Conservation (phyloP, 2,329 filamentous ascomycete species). For the Penicillium sp. region DNA sequence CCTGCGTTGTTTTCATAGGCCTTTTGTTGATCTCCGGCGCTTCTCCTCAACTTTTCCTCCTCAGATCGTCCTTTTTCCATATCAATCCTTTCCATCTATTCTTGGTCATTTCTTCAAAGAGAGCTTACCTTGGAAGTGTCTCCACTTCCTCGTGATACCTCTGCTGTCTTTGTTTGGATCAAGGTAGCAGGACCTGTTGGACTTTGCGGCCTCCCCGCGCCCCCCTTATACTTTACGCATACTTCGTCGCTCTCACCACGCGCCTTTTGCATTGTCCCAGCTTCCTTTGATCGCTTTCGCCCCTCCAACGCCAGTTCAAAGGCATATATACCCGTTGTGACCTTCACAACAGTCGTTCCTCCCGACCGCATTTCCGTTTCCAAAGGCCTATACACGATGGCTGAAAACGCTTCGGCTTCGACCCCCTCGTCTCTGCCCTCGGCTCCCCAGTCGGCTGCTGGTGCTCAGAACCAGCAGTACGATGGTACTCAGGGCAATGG, state of each 20-base stretch:
- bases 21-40: slow-evolving; percentile 8
- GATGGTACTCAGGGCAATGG: slow-evolving; percentile 69
- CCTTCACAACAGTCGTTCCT: slow-evolving; percentile 21
- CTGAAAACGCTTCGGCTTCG: slow-evolving; percentile 68
- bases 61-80: slow-evolving; percentile 1
- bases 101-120: background rate
- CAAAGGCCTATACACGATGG: slow-evolving; percentile 58
- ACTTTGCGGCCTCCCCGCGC: slow-evolving; percentile 6
- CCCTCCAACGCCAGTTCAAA: slow-evolving; percentile 12
- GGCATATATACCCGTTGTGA: slow-evolving; percentile 12
- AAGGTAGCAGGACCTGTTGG: slow-evolving; percentile 11
- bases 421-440: slow-evolving; percentile 66
- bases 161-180: slow-evolving; percentile 16
- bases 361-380: slow-evolving; percentile 20
- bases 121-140: background rate
- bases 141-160: background rate
- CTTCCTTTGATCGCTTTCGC: slow-evolving; percentile 8
- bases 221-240: slow-evolving; percentile 5
- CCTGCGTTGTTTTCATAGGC: slow-evolving; percentile 11
- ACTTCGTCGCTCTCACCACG: background rate
- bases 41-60: slow-evolving; percentile 3
- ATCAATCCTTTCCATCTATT: background rate
- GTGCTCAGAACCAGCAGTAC: slow-evolving; percentile 68
- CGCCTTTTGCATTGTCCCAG: background rate
- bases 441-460: slow-evolving; percentile 65